These are phyloP conservation scores for Penicillium sp. DNA, from an alignment of 2,329 filamentous ascomycete genomes.

Conservation along the genomic window DNA sequence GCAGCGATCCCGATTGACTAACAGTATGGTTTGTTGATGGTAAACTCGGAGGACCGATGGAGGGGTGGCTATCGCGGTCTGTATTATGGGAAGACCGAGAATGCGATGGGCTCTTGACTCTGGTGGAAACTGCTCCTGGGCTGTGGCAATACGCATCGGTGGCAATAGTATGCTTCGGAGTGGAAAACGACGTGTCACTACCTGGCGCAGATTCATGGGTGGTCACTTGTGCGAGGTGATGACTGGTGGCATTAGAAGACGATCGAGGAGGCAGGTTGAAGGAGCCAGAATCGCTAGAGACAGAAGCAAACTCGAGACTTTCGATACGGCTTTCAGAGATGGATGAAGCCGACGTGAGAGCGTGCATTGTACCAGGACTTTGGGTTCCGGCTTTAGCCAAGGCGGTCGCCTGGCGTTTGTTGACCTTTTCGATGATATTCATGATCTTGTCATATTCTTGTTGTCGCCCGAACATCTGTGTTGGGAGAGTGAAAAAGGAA, in stretches of 20 bases:
- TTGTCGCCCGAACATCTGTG: slow-evolving; percentile 74
- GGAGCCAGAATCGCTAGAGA: slow-evolving; percentile 55
- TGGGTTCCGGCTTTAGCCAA: slow-evolving; percentile 31
- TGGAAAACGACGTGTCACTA: slow-evolving; percentile 34
- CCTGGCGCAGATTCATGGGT: slow-evolving; percentile 36
- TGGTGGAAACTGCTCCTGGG: slow-evolving; percentile 15
- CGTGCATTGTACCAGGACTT: slow-evolving; percentile 43
- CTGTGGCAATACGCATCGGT: slow-evolving; percentile 10
- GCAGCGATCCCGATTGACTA: slow-evolving; percentile 31
- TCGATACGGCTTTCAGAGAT: slow-evolving; percentile 51
- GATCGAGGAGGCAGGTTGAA: slow-evolving; percentile 38
- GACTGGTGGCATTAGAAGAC: slow-evolving; percentile 34
- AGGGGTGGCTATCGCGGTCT: slow-evolving; percentile 27
- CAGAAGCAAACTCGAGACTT: slow-evolving; percentile 48
- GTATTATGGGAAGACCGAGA: slow-evolving; percentile 34
- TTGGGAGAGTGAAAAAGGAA: slow-evolving; percentile 85
- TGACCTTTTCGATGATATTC: slow-evolving; percentile 72
- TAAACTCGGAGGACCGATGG: slow-evolving; percentile 31
- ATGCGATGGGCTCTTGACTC: slow-evolving; percentile 37
- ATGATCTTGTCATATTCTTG: slow-evolving; percentile 69
- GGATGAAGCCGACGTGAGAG: slow-evolving; percentile 53
- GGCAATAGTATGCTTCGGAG: slow-evolving; percentile 24
- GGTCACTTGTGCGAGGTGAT: slow-evolving; percentile 27
- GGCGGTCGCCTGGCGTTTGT: slow-evolving; percentile 57
- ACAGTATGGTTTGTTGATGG: slow-evolving; percentile 30